Evolutionary conservation across 441 rosid species (phyloP), one percentile per base, ranked within the genome.

Genomic region (Codiaeum variegatum): DNA sequence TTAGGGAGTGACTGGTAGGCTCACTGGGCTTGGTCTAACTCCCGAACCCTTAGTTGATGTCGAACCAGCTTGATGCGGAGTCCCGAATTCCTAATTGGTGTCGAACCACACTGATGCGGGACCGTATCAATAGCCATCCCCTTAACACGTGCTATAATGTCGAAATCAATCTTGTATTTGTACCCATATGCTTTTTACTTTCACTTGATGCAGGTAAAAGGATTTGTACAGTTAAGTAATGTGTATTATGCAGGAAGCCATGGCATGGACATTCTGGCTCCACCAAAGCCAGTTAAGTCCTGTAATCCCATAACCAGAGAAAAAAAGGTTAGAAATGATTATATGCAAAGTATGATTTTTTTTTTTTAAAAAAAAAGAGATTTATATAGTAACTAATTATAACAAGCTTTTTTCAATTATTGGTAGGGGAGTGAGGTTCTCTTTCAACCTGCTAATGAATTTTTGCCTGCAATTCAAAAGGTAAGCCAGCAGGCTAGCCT

Each of bases 181-280:
- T n/a, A n/a, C n/a, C 44, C 44, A 40, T 2, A 40, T 40, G n/a
- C n/a, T 40, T 13, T 9, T 40, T 40, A n/a, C n/a, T 24, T 29
- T 59, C 36, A 40, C 5, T 56, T 36, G 16, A 1, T 60, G 73
- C 81, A 93, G 96, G 96, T 91, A 16, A 82, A 81, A 58, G 95
- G 86, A 75, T 94, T 92, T 86, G 95, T 94, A 34, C 66, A 83
- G 80, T 76, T 94, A 65, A 80, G 82, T 54, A 93, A 90, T 72
- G 93, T 94, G 67, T 88, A 88, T 62, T 94, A 92, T 24, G 98
- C 97, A 0, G 99, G 98, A 74, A 92, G 97, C 83, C 98, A 91
- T 23, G 99, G 97, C 32, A 94, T 90, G 96, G 98, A 90, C 79
- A 90, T 92, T 52, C 77, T 88, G 87, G 83, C 92, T 67, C 94